Evolutionary conservation across 768 basidiomycete genomes (phyloP), one percentile per base, ranked within the genome.

Genomic region (Hebeloma cylindrosporum): DNA sequence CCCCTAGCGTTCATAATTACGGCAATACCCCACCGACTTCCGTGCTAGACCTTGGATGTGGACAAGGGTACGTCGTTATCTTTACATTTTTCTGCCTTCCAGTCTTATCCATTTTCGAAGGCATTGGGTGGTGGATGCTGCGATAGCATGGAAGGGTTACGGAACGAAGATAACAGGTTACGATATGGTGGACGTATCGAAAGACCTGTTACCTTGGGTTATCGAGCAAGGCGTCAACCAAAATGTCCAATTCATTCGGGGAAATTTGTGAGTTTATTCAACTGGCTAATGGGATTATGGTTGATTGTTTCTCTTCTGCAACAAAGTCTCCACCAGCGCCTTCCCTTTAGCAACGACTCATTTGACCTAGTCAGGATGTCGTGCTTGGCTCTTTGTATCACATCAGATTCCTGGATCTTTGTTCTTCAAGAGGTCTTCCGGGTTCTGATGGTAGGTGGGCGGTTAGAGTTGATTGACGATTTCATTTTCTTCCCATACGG

Each of bases 361-460:
- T 88, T 89, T 51, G 84, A 89, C 57, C 66, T 83, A 35, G 79
- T 91, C 29, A 74, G 86, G 37, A 79, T 89, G 74, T 80, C 84
- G 13, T 80, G 84, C 48, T 65, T 86, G 7, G 67, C 74, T 10
- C 67, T 84, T 13, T 77, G 73, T 49, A 68, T 90, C 28, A 80
- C 85, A 2, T 57, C 69, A 27, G 69, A 75, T 4, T 64, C 71
- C 22, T 89, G 88, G 88, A 63, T 72, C 16, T 67, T 67, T 21
- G 68, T 90, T 7, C 50, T 90, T 22, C 61, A 65, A 3, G 83
- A 90, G 70, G 76, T 75, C 3, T 62, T 70, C 33, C 80, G 88
- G 29, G 77, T 90, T 8, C 68, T 89, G 5, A 68, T 66, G 18
- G 70, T 70, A 2, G 79, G 74, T 5, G 88, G 88, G 11, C 74